Evolutionary conservation across 306 rosid species (phyloP).

Genomic region (Glycyrrhiza uralensis): DNA sequence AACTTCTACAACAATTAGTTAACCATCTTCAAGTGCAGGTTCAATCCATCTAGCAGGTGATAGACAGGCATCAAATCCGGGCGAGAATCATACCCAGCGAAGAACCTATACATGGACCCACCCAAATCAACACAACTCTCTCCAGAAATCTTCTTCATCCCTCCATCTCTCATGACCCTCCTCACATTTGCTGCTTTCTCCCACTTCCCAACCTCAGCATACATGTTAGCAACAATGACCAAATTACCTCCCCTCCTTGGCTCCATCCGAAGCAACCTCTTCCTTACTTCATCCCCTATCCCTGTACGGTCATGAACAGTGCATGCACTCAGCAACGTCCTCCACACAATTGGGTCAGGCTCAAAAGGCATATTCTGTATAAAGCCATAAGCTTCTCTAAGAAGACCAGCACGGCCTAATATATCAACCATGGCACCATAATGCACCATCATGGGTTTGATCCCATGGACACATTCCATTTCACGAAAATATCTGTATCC

Average conservation of each 20-base stretch:
- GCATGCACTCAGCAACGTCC: constrained; percentile 83
- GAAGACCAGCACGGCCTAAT: constrained; percentile 67
- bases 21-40: constrained; percentile 63
- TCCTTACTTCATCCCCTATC: constrained; percentile 55
- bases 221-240: constrained; percentile 79
- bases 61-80: constrained; percentile 32
- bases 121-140: constrained; percentile 75
- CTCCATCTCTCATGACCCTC: constrained; percentile 58
- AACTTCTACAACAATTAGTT: constrained; percentile 21
- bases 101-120: constrained; percentile 58
- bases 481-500: constrained; percentile 58
- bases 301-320: constrained; percentile 44
- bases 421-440: constrained; percentile 87
- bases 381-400: constrained; percentile 68
- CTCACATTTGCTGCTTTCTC: constrained; percentile 69
- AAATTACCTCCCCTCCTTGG: constrained; percentile 79
- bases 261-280: constrained; percentile 67
- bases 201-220: constrained; percentile 87
- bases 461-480: constrained; percentile 64
- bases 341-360: constrained; percentile 72
- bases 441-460: constrained; percentile 69
- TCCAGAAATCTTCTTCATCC: constrained; percentile 80
- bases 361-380: constrained; percentile 58
- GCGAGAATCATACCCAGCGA: constrained; percentile 58
- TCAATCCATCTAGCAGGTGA: constrained; percentile 60